These are phyloP conservation scores for Rhypophila decipiens DNA, from an alignment of 495 filamentous ascomycete genomes.

Conservation along the genomic window DNA sequence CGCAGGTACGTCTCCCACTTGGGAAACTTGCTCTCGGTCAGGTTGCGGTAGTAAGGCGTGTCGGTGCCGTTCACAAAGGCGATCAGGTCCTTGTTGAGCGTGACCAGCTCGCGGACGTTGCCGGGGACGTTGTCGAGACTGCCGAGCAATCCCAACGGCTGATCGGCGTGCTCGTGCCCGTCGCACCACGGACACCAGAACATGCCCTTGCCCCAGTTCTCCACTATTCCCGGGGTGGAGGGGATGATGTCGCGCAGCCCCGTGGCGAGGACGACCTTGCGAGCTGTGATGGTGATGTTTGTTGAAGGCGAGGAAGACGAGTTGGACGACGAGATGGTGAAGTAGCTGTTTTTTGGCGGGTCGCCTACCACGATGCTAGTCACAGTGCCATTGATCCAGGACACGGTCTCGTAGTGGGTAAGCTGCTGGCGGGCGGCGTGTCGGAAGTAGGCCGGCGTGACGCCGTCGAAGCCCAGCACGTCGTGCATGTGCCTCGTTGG, in stretches of 20 bases:
- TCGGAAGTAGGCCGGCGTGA: conserved; percentile 47
- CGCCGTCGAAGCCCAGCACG: conserved; percentile 52
- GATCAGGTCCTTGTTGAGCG: conserved; percentile 34
- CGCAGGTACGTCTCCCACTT: conserved; percentile 33
- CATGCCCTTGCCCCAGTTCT: conserved; percentile 51
- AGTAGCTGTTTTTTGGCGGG: conserved; percentile 35
- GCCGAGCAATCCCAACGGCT: conserved; percentile 47
- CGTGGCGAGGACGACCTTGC: conserved; percentile 50
- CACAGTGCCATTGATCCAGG: conserved; percentile 47
- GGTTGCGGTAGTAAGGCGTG: conserved; percentile 32
- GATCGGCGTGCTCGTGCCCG: conserved; percentile 52
- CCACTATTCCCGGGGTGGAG: conserved; percentile 41
- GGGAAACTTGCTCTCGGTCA: conserved; percentile 31
- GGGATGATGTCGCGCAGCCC: conserved; percentile 50
- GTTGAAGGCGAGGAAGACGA: too few species aligned
- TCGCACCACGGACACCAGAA: conserved; percentile 61
- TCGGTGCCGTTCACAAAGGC: conserved; percentile 52
- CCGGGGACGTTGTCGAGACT: conserved; percentile 35
- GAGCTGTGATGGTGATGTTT: conserved; percentile 30
- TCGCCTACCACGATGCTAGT: conserved; percentile 32
- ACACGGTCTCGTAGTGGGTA: conserved; percentile 39
- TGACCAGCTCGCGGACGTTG: conserved; percentile 43
- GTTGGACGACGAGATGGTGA: conserved; percentile 27
- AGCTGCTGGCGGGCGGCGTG: conserved; percentile 47
- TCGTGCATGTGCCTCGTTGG: conserved; percentile 52